Evolutionary conservation across 169 alveolate genomes (phyloP).

Genomic region (Cryptosporidium muris): DNA sequence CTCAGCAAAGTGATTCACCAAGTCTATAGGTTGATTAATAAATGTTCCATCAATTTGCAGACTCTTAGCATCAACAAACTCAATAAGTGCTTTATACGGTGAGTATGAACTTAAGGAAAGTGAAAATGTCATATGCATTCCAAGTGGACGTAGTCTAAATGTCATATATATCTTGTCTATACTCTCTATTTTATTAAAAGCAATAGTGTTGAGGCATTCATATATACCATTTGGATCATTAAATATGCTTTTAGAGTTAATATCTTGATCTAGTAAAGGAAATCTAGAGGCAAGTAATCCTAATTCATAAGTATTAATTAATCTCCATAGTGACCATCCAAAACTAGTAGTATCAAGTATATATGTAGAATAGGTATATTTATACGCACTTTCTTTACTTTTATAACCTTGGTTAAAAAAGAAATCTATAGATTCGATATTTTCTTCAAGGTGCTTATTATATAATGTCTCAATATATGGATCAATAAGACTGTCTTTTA

Average conservation of each 20-base stretch:
- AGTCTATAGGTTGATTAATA: constrained; percentile 25
- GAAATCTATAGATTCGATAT: neutral
- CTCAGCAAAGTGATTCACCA: constrained; percentile 28
- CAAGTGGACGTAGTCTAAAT: constrained; percentile 45
- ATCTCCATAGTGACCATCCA: constrained; percentile 19
- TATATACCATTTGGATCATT: constrained; percentile 44
- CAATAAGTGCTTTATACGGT: constrained; percentile 18
- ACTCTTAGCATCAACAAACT: constrained; percentile 25
- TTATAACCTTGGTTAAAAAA: neutral
- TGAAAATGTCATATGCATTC: constrained; percentile 45
- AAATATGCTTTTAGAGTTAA: neutral
- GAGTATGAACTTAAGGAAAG: constrained; percentile 8
- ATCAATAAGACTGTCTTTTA: no score
- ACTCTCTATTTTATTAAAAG: constrained; percentile 7
- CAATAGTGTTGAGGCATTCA: constrained; percentile 43
- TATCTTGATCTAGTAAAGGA: neutral
- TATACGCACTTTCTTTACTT: neutral
- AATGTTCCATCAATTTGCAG: constrained; percentile 25
- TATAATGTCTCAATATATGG: no score
- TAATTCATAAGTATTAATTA: constrained; percentile 30
- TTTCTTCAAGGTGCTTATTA: neutral
- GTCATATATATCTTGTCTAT: constrained; percentile 11
- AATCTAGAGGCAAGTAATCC: constrained; percentile 6
- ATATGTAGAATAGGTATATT: neutral
- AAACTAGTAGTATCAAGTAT: neutral